Conservation (phyloP, 2,329 filamentous ascomycete species). For the Seiridium cupressi region DNA sequence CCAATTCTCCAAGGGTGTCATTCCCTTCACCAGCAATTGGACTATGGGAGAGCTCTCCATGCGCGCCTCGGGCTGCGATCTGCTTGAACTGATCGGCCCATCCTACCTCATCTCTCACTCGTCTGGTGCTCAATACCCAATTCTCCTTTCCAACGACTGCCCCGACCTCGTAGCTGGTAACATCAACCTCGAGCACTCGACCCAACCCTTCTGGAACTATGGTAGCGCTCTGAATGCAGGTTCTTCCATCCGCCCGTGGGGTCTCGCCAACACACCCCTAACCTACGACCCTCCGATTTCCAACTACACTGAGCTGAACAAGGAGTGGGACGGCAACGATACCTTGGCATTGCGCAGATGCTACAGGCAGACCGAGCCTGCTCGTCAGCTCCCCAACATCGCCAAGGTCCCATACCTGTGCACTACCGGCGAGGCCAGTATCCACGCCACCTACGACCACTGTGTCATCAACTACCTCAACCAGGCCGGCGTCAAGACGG, state of each 20-base stretch:
- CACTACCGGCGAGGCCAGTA: conserved; percentile 47
- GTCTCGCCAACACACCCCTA: conserved; percentile 25
- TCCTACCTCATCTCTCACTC: conserved; percentile 29
- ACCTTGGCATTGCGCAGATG: conserved; percentile 18
- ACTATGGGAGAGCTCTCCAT: conserved; percentile 18
- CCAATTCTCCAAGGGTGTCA: conserved; percentile 41
- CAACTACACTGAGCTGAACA: conserved; percentile 20
- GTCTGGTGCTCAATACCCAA: conserved; percentile 14
- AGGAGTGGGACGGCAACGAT: conserved; percentile 23
- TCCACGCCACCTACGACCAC: conserved; percentile 51
- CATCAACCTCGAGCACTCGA: conserved; percentile 29
- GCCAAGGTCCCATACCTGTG: conserved; percentile 42
- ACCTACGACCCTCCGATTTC: conserved; percentile 25
- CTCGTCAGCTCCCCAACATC: conserved; percentile 41
- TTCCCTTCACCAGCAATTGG: conserved; percentile 29
- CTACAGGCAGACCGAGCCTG: conserved; percentile 26
- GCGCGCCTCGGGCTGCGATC: conserved; percentile 20
- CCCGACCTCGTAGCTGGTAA: conserved; percentile 24
- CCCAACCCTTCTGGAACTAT: conserved; percentile 24
- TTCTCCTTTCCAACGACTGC: conserved; percentile 22
- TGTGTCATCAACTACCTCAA: conserved; percentile 48
- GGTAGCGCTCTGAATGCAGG: conserved; percentile 11
- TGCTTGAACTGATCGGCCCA: conserved; percentile 20
- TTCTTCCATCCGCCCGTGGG: conserved; percentile 20
- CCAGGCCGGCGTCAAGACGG: conserved; percentile 43